Base-by-base conservation (phyloP, 1,284 basidiomycete species). In the Rhodotorula mucilaginosa region DNA sequence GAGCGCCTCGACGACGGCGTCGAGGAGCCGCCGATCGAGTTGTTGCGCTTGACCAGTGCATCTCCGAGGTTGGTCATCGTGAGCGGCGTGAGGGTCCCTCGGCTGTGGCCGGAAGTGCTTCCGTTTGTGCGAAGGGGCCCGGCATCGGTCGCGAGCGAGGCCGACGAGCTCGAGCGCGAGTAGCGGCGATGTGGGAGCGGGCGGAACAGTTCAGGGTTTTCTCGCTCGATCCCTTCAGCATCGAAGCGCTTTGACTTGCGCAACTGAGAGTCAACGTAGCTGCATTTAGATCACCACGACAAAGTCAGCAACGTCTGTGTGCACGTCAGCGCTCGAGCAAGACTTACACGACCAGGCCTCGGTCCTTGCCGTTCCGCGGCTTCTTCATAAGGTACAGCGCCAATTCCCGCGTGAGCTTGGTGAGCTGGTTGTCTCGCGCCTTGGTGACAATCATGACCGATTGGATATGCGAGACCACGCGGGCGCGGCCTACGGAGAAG, bases 361-460 rank as follows among this genome's bases (percentile, higher is more conserved):
- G 87, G 58, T 78, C 76, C 26, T 68, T 65, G 51, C 85, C 86
- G 67, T 86, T 83, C 23, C 87, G 84, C 57, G 84, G 87, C 82
- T 89, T 93, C 75, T 86, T 85, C 94, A 97, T 97, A 71, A 97
- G 87, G 81, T 93, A 96, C n/a, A 97, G 84, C 0, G 96, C 94
- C 39, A 99, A 87, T 80, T 99, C 90, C 61, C 94, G 88, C 0
- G 97, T 99, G 60, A 98, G 87, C 80, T 90, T 90, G 84, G 99
- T 98, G 61, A 99, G 88, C 57, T 93, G 86, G 81, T 99, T 99
- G 84, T 99, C 97, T 67, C 96, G 86, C 47, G 97, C 97, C 83
- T 99, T 99, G 68, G 97, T 99, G 78, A 99, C 91, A 80, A 99
- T 95, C 73, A 99, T 86, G 70, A 99, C 87, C 72, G 88, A 92